Base-by-base conservation (phyloP, 208 protist genomes). In the Crithidia sp. region DNA sequence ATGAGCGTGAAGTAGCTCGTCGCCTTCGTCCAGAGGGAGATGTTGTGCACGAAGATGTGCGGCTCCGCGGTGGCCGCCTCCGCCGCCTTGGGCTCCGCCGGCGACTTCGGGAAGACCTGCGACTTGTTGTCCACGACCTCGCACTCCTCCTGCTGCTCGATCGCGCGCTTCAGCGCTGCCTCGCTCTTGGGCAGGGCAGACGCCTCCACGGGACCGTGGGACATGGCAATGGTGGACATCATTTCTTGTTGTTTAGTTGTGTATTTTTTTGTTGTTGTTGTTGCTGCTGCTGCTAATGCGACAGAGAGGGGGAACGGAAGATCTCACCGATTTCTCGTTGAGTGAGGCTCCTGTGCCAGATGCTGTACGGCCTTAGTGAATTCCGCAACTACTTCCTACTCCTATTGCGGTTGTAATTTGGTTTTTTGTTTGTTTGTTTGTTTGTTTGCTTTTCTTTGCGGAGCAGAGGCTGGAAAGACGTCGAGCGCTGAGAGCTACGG, bases 1-100 rank as follows among this genome's bases (percentile, higher is more conserved):
- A 73, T 41, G 65, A 93, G 87, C 7, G 83, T 83, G 53, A 94
- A 57, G 80, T 92, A 93, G 41, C 78, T 88, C 5, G 82, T 81
- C n/a, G 85, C 52, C 56, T 72, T 68, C 8, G 78, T 82, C 77
- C 67, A 83, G 36, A 77, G 54, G 44, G 81, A 76, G 49, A 85
- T 71, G 41, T 85, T 28, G 61, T 81, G 82, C 63, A 80, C 82
- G n/a, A 85, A 79, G 36, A 60, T 67, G 53, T 68, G 59, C 40
- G 47, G 53, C 41, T 71, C 66, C n/a, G 64, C 14, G 28, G 50
- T 41, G n/a, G 13, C 50, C 58, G 67, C 68, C 45, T 70, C 17
- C 69, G 52, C 17, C 69, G 52, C 40, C 49, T 47, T 61, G 13
- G 62, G 52, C 40, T 69, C 55, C 39, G 49, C 54, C 10, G 79